Evolutionary conservation across 768 basidiomycete genomes (phyloP).

Genomic region (Collybia nuda): DNA sequence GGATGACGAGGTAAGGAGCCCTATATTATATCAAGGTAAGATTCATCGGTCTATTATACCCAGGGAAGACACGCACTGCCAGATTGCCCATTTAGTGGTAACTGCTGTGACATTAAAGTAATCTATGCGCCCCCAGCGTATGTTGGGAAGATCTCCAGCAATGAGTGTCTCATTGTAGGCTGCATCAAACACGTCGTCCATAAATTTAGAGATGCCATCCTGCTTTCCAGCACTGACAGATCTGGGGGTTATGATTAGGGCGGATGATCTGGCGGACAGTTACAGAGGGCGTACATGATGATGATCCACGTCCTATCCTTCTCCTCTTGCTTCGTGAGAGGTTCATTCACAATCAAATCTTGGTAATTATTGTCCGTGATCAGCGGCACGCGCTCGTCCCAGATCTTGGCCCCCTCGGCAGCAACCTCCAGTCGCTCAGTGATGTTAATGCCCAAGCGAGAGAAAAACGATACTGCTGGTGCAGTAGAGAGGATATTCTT

Average conservation of each 20-base stretch:
- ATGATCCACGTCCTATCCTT: constrained; percentile 74
- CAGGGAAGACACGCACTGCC: constrained; percentile 58
- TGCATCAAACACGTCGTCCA: constrained; percentile 74
- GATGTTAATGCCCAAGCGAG: constrained; percentile 68
- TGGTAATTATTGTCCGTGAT: constrained; percentile 83
- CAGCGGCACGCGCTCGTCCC: constrained; percentile 75
- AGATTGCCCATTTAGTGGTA: constrained; percentile 85
- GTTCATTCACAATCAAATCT: constrained; percentile 71
- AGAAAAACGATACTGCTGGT: constrained; percentile 55
- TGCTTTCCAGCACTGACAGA: constrained; percentile 56
- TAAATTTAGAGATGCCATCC: constrained; percentile 66
- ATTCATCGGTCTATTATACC: background rate
- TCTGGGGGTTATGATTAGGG: constrained; percentile 30
- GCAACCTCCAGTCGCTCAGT: constrained; percentile 48
- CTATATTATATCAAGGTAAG: constrained; percentile 33
- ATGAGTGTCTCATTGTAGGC: constrained; percentile 65
- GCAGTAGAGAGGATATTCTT: constrained; percentile 47
- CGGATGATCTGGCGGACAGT: constrained; percentile 3
- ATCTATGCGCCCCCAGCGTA: constrained; percentile 85
- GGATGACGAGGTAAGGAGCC: constrained; percentile 73
- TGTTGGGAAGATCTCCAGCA: constrained; percentile 62
- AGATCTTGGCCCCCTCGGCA: constrained; percentile 34
- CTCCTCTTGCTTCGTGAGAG: constrained; percentile 62
- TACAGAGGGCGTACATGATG: constrained; percentile 56
- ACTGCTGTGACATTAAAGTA: constrained; percentile 81